Percentiles rank a stretch among this genome's conserved stretches.
phyloP scores from a whole-genome alignment of 306 rosid genomes.

The Vigna angularis region DNA sequence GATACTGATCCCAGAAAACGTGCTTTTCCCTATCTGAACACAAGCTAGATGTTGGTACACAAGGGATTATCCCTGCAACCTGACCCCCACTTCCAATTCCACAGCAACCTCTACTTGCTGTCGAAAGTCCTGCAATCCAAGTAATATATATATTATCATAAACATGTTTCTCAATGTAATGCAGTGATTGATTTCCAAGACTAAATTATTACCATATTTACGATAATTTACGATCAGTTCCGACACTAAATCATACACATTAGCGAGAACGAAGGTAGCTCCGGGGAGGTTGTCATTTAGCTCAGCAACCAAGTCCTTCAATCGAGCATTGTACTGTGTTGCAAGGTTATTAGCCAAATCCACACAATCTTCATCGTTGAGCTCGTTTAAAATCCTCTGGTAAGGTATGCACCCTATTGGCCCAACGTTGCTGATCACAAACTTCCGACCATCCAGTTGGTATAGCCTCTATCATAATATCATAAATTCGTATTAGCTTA shows the following conservation, averaged over 20 bases:
- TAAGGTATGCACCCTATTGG: slow-evolving; percentile 93
- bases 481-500: background rate
- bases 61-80: slow-evolving; percentile 79
- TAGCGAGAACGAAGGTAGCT: slow-evolving; percentile 68
- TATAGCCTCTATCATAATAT: slow-evolving; percentile 61
- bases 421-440: slow-evolving; percentile 74
- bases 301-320: slow-evolving; percentile 68
- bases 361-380: slow-evolving; percentile 60
- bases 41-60: slow-evolving; percentile 76
- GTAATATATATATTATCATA: background rate
- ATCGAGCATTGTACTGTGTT: slow-evolving; percentile 62
- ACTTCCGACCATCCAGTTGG: slow-evolving; percentile 71
- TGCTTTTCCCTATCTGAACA: slow-evolving; percentile 66
- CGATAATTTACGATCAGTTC: slow-evolving; percentile 64
- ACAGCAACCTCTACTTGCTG: slow-evolving; percentile 74
- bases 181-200: background rate
- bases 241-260: slow-evolving; percentile 68
- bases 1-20: slow-evolving; percentile 88
- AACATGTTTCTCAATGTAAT: no score
- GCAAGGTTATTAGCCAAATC: slow-evolving; percentile 76
- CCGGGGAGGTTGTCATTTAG: slow-evolving; percentile 70
- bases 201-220: slow-evolving; percentile 54
- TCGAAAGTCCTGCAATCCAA: slow-evolving; percentile 59
- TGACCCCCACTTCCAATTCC: slow-evolving; percentile 83
- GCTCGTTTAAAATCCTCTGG: slow-evolving; percentile 73